Conservation (phyloP, 225 moss, liverwort and hornwort genomes). For the Pseudoscleropodium purum region DNA sequence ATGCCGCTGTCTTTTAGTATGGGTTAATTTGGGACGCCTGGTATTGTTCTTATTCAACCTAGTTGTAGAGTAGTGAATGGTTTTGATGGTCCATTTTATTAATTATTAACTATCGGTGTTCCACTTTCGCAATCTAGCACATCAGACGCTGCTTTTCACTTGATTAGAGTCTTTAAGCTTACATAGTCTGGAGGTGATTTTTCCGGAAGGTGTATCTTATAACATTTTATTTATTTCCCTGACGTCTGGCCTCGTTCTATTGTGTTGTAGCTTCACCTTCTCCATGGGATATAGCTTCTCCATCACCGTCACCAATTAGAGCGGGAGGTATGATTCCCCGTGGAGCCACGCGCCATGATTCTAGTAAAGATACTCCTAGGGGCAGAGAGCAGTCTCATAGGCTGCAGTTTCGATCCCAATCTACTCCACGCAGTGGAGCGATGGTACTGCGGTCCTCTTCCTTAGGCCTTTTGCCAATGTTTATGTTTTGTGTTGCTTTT, state of each 20-base stretch:
- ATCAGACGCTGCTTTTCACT: not conserved
- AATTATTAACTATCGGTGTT: not conserved
- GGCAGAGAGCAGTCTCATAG: constrained; percentile 57
- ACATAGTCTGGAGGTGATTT: not conserved
- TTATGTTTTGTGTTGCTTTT: not conserved
- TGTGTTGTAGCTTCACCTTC: constrained; percentile 68
- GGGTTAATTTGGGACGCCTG: not conserved
- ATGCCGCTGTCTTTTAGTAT: not conserved
- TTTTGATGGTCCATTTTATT: not conserved
- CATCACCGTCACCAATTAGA: constrained; percentile 86
- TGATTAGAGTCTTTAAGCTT: not conserved
- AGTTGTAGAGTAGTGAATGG: not conserved
- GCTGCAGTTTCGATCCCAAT: constrained; percentile 68
- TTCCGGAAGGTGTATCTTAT: not conserved
- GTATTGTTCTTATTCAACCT: not conserved
- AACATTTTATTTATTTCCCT: not conserved
- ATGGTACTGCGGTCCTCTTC: constrained; percentile 18
- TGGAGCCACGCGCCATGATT: constrained; percentile 30
- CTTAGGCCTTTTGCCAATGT: not conserved
- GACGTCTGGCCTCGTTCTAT: not conserved
- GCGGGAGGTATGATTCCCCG: constrained; percentile 55
- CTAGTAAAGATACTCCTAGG: constrained; percentile 31
- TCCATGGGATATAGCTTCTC: constrained; percentile 85
- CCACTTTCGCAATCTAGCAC: not conserved
- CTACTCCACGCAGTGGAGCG: constrained; percentile 34